phyloP scores from a whole-genome alignment of 768 basidiomycete genomes.

The Kwoniella sp. region DNA sequence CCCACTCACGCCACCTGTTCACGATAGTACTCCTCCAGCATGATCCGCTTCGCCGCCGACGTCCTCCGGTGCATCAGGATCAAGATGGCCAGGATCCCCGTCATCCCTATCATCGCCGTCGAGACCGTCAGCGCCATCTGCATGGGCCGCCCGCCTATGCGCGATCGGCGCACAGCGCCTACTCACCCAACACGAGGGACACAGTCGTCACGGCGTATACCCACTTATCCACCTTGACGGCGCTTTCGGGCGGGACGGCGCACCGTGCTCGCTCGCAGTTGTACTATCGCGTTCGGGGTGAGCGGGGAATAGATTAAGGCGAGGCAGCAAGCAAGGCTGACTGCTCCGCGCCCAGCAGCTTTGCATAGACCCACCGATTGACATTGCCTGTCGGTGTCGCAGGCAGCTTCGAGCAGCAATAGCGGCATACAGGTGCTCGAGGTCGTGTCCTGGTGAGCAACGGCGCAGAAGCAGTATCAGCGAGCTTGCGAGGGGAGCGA shows the following conservation, averaged over 20 bases:
- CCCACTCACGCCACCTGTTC: conserved; percentile 23
- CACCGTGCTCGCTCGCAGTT: conserved; percentile 14
- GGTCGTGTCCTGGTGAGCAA: conserved; percentile 16
- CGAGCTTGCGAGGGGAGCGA: too few relatives aligned
- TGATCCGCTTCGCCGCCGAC: conserved; percentile 4
- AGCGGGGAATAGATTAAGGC: too few relatives aligned
- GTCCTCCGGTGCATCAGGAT: conserved; percentile 18
- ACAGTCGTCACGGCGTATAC: conserved; percentile 17
- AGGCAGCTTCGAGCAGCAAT: conserved; percentile 1
- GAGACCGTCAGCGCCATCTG: too few relatives aligned
- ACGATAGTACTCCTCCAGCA: conserved; percentile 25
- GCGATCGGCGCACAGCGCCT: too few relatives aligned
- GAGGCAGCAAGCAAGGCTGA: background rate
- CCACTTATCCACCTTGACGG: conserved; percentile 15
- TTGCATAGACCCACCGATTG: conserved; percentile 18
- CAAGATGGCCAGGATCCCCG: conserved; percentile 11
- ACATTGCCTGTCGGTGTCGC: conserved; percentile 28
- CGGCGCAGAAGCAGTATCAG: too few relatives aligned
- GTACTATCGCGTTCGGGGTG: too few relatives aligned
- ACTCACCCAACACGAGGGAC: conserved; percentile 13
- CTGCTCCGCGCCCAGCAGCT: background rate
- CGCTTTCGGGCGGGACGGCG: conserved; percentile 11
- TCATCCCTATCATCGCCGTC: conserved; percentile 24
- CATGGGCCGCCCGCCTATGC: too few relatives aligned
- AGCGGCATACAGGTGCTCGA: conserved; percentile 15